Conservation (phyloP, 2,329 filamentous ascomycete species). For the Penicillium occitanis region DNA sequence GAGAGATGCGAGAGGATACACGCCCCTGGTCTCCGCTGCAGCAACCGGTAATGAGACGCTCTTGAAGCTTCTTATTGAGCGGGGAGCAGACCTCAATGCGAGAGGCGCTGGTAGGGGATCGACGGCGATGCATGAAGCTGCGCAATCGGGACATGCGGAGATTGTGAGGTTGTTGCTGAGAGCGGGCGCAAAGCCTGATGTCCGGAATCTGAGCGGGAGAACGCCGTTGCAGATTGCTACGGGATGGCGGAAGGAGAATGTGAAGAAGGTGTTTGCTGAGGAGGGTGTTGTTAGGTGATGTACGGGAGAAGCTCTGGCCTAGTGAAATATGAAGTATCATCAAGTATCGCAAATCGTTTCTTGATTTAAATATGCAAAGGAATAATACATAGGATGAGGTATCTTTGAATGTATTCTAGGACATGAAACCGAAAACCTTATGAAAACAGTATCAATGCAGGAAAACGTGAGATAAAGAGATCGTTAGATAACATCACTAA, state of each 20-base stretch:
- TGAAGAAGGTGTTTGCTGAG: slow-evolving; percentile 13
- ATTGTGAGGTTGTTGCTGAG: slow-evolving; percentile 4
- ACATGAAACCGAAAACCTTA: background rate
- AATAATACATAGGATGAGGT: slow-evolving; percentile 9
- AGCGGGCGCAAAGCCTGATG: slow-evolving; percentile 1
- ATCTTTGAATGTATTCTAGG: slow-evolving; percentile 9
- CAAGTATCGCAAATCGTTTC: background rate
- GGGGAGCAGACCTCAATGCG: slow-evolving; percentile 3
- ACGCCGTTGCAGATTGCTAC: slow-evolving; percentile 10
- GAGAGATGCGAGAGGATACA: slow-evolving; percentile 10
- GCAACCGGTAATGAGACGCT: slow-evolving; percentile 1
- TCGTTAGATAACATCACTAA: background rate
- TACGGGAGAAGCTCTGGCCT: background rate
- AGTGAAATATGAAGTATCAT: background rate
- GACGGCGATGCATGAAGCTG: slow-evolving; percentile 8
- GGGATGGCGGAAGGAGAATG: background rate
- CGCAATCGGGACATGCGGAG: background rate
- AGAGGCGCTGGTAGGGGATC: background rate
- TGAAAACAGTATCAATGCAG: background rate
- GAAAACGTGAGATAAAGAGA: background rate
- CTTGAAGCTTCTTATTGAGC: background rate
- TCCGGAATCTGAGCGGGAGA: background rate
- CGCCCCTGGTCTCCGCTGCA: slow-evolving; percentile 1
- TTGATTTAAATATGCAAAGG: background rate
- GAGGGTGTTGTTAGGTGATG: background rate